These are phyloP conservation scores for Aechmea fasciata DNA, from an alignment of 176 grass and related monocot genomes.

Conservation along the genomic window DNA sequence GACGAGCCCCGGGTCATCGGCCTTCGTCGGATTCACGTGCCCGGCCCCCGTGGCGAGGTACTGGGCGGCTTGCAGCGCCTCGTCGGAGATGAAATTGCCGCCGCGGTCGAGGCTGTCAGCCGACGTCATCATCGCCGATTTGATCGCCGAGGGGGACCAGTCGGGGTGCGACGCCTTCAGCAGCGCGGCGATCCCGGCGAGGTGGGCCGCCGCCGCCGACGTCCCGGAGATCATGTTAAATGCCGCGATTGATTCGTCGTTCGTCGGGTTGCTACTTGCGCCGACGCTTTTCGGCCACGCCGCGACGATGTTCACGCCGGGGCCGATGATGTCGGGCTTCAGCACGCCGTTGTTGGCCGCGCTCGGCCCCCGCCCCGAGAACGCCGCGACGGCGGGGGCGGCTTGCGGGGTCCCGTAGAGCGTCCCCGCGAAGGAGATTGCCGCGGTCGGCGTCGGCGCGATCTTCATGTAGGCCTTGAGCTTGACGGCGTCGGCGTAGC, in stretches of 20 bases:
- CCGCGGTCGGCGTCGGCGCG: neutral
- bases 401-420: neutral
- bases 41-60: conserved; percentile 5
- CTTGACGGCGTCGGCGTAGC: neutral
- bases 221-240: conserved; percentile 17
- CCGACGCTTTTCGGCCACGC: neutral
- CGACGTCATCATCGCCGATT: conserved; percentile 13
- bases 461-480: conserved; percentile 6
- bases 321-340: conserved; percentile 16
- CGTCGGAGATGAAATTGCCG: conserved; percentile 5
- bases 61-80: neutral
- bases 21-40: conserved; percentile 4
- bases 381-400: neutral
- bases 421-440: conserved; percentile 3
- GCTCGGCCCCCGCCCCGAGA: conserved; percentile 10
- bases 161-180: conserved; percentile 7
- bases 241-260: neutral
- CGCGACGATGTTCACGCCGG: conserved; percentile 9
- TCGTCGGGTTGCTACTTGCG: neutral
- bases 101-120: neutral
- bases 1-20: conserved; percentile 7
- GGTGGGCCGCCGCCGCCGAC: neutral
- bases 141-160: conserved; percentile 15
- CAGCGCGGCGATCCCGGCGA: conserved; percentile 10
- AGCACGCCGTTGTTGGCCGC: neutral